These are phyloP conservation scores for Quambalaria eucalypti DNA, from an alignment of 1,284 basidiomycete genomes.

Conservation along the genomic window DNA sequence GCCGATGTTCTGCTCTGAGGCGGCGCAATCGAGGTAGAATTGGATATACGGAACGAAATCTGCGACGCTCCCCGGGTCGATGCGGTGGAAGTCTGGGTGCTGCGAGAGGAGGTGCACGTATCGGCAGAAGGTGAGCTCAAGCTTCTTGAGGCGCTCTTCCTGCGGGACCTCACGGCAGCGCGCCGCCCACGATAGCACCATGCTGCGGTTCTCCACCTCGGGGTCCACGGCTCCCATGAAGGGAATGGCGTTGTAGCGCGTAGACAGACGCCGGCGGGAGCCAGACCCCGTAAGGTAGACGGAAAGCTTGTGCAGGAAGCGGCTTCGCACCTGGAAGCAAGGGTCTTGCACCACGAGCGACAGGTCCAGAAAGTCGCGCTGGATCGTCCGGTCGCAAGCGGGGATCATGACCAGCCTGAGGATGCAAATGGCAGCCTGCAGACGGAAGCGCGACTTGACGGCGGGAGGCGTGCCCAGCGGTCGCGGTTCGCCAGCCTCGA, in stretches of 20 bases:
- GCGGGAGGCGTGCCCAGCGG: conserved; percentile 20
- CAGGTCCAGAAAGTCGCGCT: conserved; percentile 60
- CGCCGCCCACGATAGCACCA: conserved; percentile 23
- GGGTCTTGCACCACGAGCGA: conserved; percentile 75
- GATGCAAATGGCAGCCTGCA: conserved; percentile 71
- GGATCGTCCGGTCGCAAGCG: conserved; percentile 55
- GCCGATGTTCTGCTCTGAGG: conserved; percentile 63
- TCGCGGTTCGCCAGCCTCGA: conserved; percentile 23
- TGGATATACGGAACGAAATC: conserved; percentile 68
- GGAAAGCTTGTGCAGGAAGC: conserved; percentile 68
- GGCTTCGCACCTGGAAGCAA: conserved; percentile 72
- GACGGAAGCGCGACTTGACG: conserved; percentile 54
- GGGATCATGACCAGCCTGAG: conserved; percentile 67
- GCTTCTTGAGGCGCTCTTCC: conserved; percentile 15
- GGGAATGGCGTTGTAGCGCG: conserved; percentile 70
- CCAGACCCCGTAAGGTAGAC: conserved; percentile 53
- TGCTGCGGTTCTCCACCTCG: conserved; percentile 52
- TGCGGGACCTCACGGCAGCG: conserved; percentile 6
- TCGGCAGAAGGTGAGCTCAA: conserved; percentile 76
- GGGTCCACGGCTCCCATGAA: conserved; percentile 88
- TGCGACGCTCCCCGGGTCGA: conserved; percentile 55
- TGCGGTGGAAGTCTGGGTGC: conserved; percentile 78
- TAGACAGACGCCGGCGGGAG: conserved; percentile 55
- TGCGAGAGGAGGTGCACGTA: conserved; percentile 79
- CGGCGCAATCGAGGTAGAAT: conserved; percentile 73